phyloP scores from a whole-genome alignment of 257 asterid species.

The Cruciata laevipes region DNA sequence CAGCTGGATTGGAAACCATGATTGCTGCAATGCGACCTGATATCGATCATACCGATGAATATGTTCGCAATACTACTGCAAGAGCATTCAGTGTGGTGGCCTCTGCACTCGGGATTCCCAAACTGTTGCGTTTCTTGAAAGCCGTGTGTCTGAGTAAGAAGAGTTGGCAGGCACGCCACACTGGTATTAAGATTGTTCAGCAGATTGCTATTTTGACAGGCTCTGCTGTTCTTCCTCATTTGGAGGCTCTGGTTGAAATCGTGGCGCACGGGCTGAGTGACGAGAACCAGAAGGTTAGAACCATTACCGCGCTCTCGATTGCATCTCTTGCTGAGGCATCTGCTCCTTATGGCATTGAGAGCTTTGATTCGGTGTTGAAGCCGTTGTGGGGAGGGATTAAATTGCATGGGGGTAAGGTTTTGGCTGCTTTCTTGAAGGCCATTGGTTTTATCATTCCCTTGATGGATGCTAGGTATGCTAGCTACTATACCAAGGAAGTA shows the following conservation, averaged over 20 bases:
- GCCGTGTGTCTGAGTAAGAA: constrained; percentile 96
- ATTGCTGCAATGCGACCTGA: constrained; percentile 98
- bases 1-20: constrained; percentile 97
- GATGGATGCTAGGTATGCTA: constrained; percentile 87
- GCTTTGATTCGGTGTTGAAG: constrained; percentile 85
- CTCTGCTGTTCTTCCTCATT: constrained; percentile 89
- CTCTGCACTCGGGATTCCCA: constrained; percentile 91
- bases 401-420: constrained; percentile 86
- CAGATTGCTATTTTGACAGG: constrained; percentile 87
- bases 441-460: constrained; percentile 89
- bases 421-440: constrained; percentile 89
- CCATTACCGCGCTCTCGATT: constrained; percentile 78
- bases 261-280: constrained; percentile 87
- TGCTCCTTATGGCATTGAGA: constrained; percentile 90
- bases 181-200: constrained; percentile 92
- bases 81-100: constrained; percentile 95
- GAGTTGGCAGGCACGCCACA: constrained; percentile 98
- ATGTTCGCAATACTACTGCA: constrained; percentile 87
- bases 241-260: constrained; percentile 79
- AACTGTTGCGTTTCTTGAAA: constrained; percentile 68
- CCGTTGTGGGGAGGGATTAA: constrained; percentile 91
- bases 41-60: constrained; percentile 84
- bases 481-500: constrained; percentile 87
- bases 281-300: constrained; percentile 87
- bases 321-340: constrained; percentile 97